Conservation (phyloP, 2,329 filamentous ascomycete species). For the Zasmidium citrigriseum region DNA sequence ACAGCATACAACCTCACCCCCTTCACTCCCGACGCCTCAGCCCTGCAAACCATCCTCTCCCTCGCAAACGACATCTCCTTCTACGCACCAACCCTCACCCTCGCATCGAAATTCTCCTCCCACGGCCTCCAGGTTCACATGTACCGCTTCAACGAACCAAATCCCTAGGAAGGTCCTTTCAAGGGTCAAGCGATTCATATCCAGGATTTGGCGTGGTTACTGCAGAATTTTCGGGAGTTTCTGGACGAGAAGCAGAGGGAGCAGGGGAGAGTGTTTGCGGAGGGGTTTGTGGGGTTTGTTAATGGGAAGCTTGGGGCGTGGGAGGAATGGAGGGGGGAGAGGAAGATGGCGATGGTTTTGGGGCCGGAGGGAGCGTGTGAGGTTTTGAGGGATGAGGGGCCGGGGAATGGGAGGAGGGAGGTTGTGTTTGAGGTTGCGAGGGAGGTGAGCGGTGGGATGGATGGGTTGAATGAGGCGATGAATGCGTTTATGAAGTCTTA, state of each 20-base stretch:
- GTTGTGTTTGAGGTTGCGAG: conserved; percentile 44
- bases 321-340: conserved; percentile 2
- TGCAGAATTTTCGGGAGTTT: conserved; percentile 49
- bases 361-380: conserved; percentile 7
- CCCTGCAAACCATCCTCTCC: conserved; percentile 43
- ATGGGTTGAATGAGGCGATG: conserved; percentile 13
- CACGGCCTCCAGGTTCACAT: conserved; percentile 33
- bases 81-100: conserved; percentile 45
- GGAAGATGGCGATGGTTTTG: conserved; percentile 1
- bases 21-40: conserved; percentile 45
- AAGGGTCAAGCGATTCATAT: conserved; percentile 46
- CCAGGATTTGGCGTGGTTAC: conserved; percentile 48
- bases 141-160: conserved; percentile 51
- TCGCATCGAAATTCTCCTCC: conserved; percentile 33
- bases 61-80: conserved; percentile 51
- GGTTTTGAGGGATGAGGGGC: conserved; percentile 5
- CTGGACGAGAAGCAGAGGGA: conserved; percentile 36
- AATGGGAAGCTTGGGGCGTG: conserved; percentile 33
- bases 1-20: conserved; percentile 43
- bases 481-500: conserved; percentile 9
- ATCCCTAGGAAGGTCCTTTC: conserved; percentile 47
- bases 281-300: conserved; percentile 42
- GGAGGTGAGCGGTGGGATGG: conserved; percentile 9
- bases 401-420: conserved; percentile 26
- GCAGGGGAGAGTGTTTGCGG: conserved; percentile 38